Evolutionary conservation across 768 basidiomycete species (phyloP), one percentile per base, ranked within the genome.

Genomic region (Harrya chromipes): DNA sequence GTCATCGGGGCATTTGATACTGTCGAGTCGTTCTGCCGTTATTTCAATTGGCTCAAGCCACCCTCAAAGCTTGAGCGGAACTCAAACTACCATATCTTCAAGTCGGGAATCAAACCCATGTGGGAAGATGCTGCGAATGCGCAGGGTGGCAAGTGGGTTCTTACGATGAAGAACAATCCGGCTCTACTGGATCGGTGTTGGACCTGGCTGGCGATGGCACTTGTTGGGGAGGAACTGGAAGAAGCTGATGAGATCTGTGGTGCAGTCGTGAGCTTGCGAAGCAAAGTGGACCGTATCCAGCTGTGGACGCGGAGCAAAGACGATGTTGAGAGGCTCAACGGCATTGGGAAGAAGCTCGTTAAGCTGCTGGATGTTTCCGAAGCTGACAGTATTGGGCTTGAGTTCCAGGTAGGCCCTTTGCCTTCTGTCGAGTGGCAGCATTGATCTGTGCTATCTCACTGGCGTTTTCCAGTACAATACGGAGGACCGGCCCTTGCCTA

Each of bases 91-190:
- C 94, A 97, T 64, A 78, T 97, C 47, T 97, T 97, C 81, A 95
- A 95, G 72, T 77, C 82, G 19, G 90, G 90, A 16, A 94, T 94
- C 74, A 91, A 92, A 64, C 91, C 91, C 13, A 95, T 97, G 94
- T 97, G 93, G 93, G 94, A 95, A 72, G 94, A 95, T 66, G 81
- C 81, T 26, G 89, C 91, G 46, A 97, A 97, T 62, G 87, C 89
- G 21, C 80, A 85, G 46, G 94, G 94, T 17, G 94, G 94, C 31
- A 94, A 94, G 72, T 97, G 94, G 94, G 91, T 94, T 17, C 69
- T 97, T 49, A 91, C 91, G 60, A 91, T 95, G 85, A 87, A 87
- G 74, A 85, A 86, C 59, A 88, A 85, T 56, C 83, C 90, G 4
- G 68, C 70, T 40, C 66, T 93, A 58, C 72, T 95, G 43, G 93